Conservation (phyloP, 169 alveolate species). For the Babesia divergens region DNA sequence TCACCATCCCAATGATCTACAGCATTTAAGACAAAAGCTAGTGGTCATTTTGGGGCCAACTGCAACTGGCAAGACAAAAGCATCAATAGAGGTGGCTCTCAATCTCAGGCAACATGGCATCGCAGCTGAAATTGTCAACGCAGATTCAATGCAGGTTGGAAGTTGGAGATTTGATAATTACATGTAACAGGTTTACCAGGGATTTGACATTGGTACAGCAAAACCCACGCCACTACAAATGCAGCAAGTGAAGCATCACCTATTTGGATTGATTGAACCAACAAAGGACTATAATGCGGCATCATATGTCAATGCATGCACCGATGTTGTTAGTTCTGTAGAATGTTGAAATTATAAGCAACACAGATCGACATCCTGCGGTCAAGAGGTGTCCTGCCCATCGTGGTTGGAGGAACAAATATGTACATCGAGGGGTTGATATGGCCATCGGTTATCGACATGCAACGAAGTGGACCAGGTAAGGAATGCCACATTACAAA, state of each 20-base stretch:
- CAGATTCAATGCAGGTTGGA: constrained; percentile 76
- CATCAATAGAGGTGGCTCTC: constrained; percentile 63
- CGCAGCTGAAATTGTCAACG: constrained; percentile 67
- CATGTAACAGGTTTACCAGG: constrained; percentile 52
- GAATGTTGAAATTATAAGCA: background rate
- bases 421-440: constrained; percentile 69
- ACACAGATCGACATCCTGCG: constrained; percentile 23
- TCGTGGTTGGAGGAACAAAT: constrained; percentile 73
- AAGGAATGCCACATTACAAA: background rate
- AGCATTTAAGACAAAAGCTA: background rate
- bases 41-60: constrained; percentile 72
- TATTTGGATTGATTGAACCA: constrained; percentile 58
- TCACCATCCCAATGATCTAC: background rate
- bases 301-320: constrained; percentile 45
- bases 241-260: constrained; percentile 66
- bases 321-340: constrained; percentile 27
- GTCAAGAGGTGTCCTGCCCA: constrained; percentile 38
- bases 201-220: constrained; percentile 71
- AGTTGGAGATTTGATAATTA: background rate
- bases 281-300: constrained; percentile 65
- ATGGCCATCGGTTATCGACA: constrained; percentile 69
- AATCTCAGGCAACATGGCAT: constrained; percentile 53
- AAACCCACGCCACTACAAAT: constrained; percentile 65
- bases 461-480: constrained; percentile 1
- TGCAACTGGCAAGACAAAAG: constrained; percentile 74